Percentiles rank a stretch among this genome's conserved stretches.
phyloP scores from a whole-genome alignment of 75 land plant species.

The Cunninghamia lanceolata region DNA sequence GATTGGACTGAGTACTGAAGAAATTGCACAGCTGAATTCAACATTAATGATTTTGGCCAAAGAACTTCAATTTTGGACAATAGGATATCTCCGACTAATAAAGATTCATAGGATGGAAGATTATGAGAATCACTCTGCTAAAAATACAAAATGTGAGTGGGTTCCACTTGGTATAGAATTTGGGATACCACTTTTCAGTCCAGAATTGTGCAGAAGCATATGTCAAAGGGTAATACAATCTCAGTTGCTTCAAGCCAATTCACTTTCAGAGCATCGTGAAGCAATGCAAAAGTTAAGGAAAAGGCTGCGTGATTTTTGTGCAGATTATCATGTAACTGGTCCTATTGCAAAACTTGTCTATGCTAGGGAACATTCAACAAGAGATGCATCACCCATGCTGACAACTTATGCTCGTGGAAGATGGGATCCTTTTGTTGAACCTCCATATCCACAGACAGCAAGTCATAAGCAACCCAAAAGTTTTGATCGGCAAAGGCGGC shows the following conservation, averaged over 20 bases:
- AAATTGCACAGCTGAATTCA: slow-evolving; percentile 30
- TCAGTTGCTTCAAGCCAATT: slow-evolving; percentile 67
- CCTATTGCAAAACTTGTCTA: slow-evolving; percentile 70
- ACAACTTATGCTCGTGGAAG: slow-evolving; percentile 63
- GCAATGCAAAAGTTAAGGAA: slow-evolving; percentile 82
- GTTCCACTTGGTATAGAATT: slow-evolving; percentile 93
- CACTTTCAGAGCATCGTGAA: slow-evolving; percentile 64
- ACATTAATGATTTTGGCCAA: slow-evolving; percentile 42
- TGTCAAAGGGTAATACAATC: slow-evolving; percentile 74
- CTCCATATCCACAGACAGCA: slow-evolving; percentile 34
- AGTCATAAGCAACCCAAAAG: slow-evolving; percentile 46
- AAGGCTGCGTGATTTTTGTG: slow-evolving; percentile 74
- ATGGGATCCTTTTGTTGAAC: slow-evolving; percentile 72
- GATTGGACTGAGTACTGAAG: slow-evolving; percentile 33
- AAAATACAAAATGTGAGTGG: slow-evolving; percentile 68
- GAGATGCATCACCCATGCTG: slow-evolving; percentile 44
- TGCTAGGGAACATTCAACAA: slow-evolving; percentile 47
- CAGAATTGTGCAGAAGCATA: slow-evolving; percentile 70
- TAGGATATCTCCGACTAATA: slow-evolving; percentile 83
- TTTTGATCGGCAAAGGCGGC: slow-evolving; percentile 45
- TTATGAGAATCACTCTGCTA: slow-evolving; percentile 21
- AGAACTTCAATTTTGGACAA: slow-evolving; percentile 65
- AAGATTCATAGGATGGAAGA: slow-evolving; percentile 47
- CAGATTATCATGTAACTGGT: slow-evolving; percentile 85
- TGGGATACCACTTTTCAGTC: slow-evolving; percentile 93